phyloP scores from a whole-genome alignment of 768 basidiomycete species.

The Kwoniella heveanensis region DNA sequence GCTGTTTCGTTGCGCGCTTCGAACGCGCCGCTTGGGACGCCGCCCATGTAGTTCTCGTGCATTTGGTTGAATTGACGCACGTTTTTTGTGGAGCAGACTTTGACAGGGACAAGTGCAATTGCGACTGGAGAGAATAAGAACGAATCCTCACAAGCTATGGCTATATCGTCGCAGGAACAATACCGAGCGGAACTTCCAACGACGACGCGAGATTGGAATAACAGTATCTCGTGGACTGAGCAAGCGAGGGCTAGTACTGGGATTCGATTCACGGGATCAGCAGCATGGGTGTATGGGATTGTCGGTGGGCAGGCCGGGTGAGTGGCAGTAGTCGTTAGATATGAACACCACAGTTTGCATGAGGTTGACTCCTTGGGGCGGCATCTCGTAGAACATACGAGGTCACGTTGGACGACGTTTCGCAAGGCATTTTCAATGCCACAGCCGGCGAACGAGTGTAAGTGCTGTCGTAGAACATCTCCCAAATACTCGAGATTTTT shows the following conservation, averaged over 20 bases:
- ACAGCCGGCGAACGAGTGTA: constrained; percentile 29
- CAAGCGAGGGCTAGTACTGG: constrained; percentile 31
- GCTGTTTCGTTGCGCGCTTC: no score
- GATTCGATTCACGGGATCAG: constrained; percentile 27
- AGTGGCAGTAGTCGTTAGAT: background rate
- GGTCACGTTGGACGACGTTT: constrained; percentile 33
- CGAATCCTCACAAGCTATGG: background rate
- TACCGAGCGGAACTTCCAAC: constrained; percentile 22
- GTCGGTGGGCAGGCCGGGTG: constrained; percentile 28
- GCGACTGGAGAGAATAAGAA: no score
- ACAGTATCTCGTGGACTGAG: constrained; percentile 42
- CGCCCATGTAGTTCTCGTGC: background rate
- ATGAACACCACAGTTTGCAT: no score
- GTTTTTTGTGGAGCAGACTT: background rate
- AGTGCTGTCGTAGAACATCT: constrained; percentile 26
- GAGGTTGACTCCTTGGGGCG: no score
- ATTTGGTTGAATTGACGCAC: background rate
- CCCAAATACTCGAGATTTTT: no score
- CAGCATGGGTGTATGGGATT: constrained; percentile 32
- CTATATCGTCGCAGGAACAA: constrained; percentile 22
- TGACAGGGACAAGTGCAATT: background rate
- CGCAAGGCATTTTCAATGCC: constrained; percentile 33
- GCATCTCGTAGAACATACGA: constrained; percentile 40
- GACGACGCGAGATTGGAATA: constrained; percentile 22
- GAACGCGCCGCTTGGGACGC: no score